phyloP scores from a whole-genome alignment of 139 green algal species.

The Desmodesmus armatus region DNA sequence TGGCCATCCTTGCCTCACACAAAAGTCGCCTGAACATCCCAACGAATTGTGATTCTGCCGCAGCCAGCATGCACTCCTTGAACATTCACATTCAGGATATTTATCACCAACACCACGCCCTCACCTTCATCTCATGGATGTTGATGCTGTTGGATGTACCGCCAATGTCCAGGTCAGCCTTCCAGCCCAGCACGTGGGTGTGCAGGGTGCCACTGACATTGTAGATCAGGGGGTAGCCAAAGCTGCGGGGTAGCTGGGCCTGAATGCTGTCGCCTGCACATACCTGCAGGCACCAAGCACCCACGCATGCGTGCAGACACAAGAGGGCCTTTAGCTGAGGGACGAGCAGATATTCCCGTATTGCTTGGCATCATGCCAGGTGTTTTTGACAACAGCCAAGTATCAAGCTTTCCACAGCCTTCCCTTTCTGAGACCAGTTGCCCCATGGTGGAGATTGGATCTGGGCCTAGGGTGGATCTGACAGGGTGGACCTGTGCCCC shows the following conservation, averaged over 20 bases:
- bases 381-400: too few relatives aligned
- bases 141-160: slow-evolving; percentile 42
- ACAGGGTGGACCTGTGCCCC: too few relatives aligned
- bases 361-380: too few relatives aligned
- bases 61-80: not conserved
- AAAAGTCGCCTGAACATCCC: too few relatives aligned
- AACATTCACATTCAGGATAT: not conserved
- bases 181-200: slow-evolving; percentile 44
- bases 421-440: too few relatives aligned
- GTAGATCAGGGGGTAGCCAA: slow-evolving; percentile 44
- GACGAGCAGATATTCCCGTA: too few relatives aligned
- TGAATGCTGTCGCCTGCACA: slow-evolving; percentile 31
- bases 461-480: too few relatives aligned
- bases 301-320: not conserved
- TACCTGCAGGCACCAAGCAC: slow-evolving; percentile 38
- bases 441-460: too few relatives aligned
- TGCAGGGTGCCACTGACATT: slow-evolving; percentile 40
- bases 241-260: slow-evolving; percentile 1
- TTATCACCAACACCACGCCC: not conserved
- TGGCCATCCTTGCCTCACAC: not conserved
- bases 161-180: slow-evolving; percentile 46
- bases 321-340: too few relatives aligned
- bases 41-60: too few relatives aligned
- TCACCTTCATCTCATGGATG: slow-evolving; percentile 40
- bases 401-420: too few relatives aligned